A percentile compares a stretch with the other conserved stretches of the same genome.
phyloP scores from a whole-genome alignment of 108 stramenopile genomes.

The Stephanodiscus triporus region DNA sequence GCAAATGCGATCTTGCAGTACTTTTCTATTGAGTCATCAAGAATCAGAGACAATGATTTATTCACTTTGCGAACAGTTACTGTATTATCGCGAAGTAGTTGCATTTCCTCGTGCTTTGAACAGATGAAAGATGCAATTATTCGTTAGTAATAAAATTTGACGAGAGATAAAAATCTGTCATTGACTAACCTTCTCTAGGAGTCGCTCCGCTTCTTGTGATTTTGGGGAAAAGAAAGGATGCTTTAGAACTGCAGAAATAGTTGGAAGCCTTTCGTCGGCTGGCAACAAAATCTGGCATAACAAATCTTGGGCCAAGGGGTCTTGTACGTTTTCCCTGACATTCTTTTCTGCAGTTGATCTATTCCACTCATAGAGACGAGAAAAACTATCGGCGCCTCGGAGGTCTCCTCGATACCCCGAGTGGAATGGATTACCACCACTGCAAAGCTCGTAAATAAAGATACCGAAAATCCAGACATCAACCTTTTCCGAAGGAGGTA shows the following conservation, averaged over 20 bases:
- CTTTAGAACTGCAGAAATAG: slow-evolving; percentile 48
- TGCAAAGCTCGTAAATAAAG: slow-evolving; percentile 63
- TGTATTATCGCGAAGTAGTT: slow-evolving; percentile 38
- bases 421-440: slow-evolving; percentile 63
- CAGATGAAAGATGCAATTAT: neutral
- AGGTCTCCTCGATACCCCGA: slow-evolving; percentile 33
- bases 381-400: slow-evolving; percentile 20
- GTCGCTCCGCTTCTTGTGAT: slow-evolving; percentile 26
- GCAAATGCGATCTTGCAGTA: slow-evolving; percentile 42
- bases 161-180: neutral
- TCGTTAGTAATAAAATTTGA: neutral
- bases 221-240: slow-evolving; percentile 67
- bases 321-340: slow-evolving; percentile 58
- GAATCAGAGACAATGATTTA: neutral
- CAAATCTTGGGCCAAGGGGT: slow-evolving; percentile 75
- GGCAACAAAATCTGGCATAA: slow-evolving; percentile 58
- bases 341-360: slow-evolving; percentile 33
- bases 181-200: slow-evolving; percentile 40
- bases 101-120: slow-evolving; percentile 38
- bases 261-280: slow-evolving; percentile 42
- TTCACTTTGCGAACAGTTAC: slow-evolving; percentile 24
- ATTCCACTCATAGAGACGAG: slow-evolving; percentile 29
- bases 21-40: slow-evolving; percentile 42
- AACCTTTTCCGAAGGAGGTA: slow-evolving; percentile 48
- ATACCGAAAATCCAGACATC: slow-evolving; percentile 78